Percentiles rank a stretch among this genome's conserved stretches.
These are phyloP conservation scores for Hygrophila difformis DNA, from an alignment of 257 asterid species.

Conservation along the genomic window DNA sequence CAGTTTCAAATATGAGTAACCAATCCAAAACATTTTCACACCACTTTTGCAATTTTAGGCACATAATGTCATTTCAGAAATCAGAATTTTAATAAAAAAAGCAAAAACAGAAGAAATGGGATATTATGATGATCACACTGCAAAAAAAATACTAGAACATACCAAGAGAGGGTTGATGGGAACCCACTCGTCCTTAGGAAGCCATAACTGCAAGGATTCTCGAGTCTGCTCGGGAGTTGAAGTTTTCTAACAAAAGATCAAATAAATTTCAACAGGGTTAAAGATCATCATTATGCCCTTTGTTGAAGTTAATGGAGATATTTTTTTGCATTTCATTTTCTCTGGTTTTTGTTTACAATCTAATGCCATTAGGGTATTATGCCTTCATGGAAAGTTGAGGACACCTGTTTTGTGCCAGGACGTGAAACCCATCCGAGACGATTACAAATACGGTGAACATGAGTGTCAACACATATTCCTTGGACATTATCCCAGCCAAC, in stretches of 20 bases:
- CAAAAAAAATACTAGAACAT: slow-evolving; percentile 17
- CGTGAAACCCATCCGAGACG: slow-evolving; percentile 98
- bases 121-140: too few species aligned
- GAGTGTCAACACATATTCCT: slow-evolving; percentile 99
- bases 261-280: slow-evolving; percentile 1
- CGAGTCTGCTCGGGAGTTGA: slow-evolving; percentile 80
- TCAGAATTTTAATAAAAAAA: background rate
- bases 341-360: background rate
- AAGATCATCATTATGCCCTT: slow-evolving; percentile 2
- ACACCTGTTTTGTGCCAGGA: slow-evolving; percentile 70
- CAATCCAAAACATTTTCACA: too few species aligned
- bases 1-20: too few species aligned
- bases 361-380: background rate
- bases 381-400: background rate
- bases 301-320: background rate
- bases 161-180: slow-evolving; percentile 97
- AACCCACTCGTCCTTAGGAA: slow-evolving; percentile 96
- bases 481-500: slow-evolving; percentile 94
- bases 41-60: too few species aligned
- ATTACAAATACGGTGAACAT: slow-evolving; percentile 89
- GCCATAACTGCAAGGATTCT: slow-evolving; percentile 89
- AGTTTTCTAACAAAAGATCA: slow-evolving; percentile 43
- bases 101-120: background rate
- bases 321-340: background rate
- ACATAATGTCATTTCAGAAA: background rate